Conservation (phyloP, 257 asterid genomes). For the Penstemon davidsonii region DNA sequence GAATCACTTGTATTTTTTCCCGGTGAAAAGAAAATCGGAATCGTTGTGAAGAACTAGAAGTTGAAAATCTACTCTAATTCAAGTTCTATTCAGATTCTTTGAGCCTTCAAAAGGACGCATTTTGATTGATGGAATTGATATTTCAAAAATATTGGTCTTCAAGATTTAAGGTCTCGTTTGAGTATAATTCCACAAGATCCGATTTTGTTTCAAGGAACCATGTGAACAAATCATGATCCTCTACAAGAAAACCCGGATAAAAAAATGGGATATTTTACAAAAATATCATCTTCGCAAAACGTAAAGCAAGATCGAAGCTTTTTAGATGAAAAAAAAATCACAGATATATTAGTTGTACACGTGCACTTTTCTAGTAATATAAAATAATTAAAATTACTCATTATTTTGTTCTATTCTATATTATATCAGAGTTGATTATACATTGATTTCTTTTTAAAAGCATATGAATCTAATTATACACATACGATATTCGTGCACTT, state of each 20-base stretch:
- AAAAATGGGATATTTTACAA: constrained; percentile 59
- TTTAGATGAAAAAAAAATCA: constrained; percentile 38
- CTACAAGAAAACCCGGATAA: constrained; percentile 52
- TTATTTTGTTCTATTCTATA: no score
- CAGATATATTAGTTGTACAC: no score
- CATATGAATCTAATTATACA: no score
- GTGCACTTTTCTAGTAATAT: no score
- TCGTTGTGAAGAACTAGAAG: not conserved
- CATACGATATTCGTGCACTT: no score
- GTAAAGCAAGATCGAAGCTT: constrained; percentile 54
- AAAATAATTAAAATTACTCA: no score
- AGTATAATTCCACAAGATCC: constrained; percentile 55
- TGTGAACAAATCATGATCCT: constrained; percentile 74
- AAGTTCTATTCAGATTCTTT: not conserved
- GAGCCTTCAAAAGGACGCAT: constrained; percentile 69
- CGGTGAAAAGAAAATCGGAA: no score
- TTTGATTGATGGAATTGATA: constrained; percentile 58
- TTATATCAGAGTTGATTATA: no score
- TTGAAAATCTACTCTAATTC: no score
- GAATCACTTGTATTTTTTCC: not conserved
- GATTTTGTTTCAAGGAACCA: constrained; percentile 65
- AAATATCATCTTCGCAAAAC: constrained; percentile 33
- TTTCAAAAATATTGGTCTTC: constrained; percentile 55
- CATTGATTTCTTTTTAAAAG: no score
- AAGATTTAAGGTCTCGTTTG: constrained; percentile 53